Conservation (phyloP, 1,284 basidiomycete genomes). For the Ceratobasidium sp. region DNA sequence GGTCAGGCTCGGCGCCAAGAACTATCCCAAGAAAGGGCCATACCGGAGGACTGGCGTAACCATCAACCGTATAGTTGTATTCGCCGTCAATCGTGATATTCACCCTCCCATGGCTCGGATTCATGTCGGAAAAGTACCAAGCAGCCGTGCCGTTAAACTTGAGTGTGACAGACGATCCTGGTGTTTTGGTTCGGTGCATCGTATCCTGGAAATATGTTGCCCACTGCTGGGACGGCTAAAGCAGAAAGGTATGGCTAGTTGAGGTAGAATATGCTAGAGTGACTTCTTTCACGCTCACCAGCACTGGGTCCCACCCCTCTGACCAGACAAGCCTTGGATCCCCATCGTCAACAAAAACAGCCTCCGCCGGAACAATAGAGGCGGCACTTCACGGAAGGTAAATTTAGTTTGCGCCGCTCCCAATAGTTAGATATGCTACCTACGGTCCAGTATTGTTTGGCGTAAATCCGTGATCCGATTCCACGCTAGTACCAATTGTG, state of each 20-base stretch:
- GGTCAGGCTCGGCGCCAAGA: not conserved
- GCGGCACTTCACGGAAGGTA: not conserved
- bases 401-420: not conserved
- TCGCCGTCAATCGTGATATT: conserved; percentile 9
- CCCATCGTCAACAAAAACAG: conserved; percentile 16
- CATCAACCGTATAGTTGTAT: conserved; percentile 5
- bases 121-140: conserved; percentile 27
- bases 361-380: conserved; percentile 9
- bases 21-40: not conserved
- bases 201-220: conserved; percentile 19
- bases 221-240: conserved; percentile 3
- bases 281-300: not conserved
- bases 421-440: not conserved
- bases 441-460: conserved; percentile 14
- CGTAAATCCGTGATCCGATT: conserved; percentile 24
- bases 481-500: not conserved
- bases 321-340: conserved; percentile 4
- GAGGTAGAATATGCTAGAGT: no score
- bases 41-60: conserved; percentile 19
- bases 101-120: conserved; percentile 2
- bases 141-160: conserved; percentile 22
- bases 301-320: conserved; percentile 18
- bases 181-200: conserved; percentile 13
- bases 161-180: conserved; percentile 14
- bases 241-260: not conserved